Evolutionary conservation across 331 rosid species (phyloP).

Genomic region (Telfairia occidentalis): DNA sequence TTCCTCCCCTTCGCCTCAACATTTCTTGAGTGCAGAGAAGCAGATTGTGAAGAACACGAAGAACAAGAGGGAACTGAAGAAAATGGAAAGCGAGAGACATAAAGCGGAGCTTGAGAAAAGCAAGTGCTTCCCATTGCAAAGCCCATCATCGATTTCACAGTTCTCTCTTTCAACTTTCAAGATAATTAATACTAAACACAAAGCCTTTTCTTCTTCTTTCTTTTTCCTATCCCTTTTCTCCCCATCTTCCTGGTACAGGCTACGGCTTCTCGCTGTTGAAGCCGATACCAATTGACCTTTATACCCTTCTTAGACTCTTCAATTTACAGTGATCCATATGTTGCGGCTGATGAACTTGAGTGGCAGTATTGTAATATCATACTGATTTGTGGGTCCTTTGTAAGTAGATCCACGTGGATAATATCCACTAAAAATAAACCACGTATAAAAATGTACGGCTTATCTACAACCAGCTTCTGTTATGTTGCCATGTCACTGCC

Average conservation of each 20-base stretch:
- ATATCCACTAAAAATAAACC: constrained; percentile 16
- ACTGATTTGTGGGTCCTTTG: neutral
- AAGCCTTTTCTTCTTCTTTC: neutral
- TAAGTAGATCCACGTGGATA: constrained; percentile 5
- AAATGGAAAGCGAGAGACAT: constrained; percentile 17
- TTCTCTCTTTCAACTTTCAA: neutral
- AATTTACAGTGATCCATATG: neutral
- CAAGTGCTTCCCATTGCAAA: constrained; percentile 32
- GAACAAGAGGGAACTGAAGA: constrained; percentile 8
- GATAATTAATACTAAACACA: neutral
- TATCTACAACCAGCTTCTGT: constrained; percentile 3
- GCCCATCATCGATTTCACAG: constrained; percentile 24
- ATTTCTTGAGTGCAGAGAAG: constrained; percentile 6
- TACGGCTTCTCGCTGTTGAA: neutral
- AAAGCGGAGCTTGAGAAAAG: constrained; percentile 33
- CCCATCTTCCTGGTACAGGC: neutral
- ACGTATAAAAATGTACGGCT: neutral
- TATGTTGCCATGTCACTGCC: neutral
- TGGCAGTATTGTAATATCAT: constrained; percentile 12
- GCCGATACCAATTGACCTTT: neutral
- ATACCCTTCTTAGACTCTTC: neutral
- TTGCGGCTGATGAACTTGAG: neutral
- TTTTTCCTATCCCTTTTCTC: neutral
- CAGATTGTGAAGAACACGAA: constrained; percentile 8
- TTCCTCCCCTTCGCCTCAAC: constrained; percentile 22